phyloP scores from a whole-genome alignment of 1,139 yeast genomes.

The Pneumocystis jirovecii region DNA sequence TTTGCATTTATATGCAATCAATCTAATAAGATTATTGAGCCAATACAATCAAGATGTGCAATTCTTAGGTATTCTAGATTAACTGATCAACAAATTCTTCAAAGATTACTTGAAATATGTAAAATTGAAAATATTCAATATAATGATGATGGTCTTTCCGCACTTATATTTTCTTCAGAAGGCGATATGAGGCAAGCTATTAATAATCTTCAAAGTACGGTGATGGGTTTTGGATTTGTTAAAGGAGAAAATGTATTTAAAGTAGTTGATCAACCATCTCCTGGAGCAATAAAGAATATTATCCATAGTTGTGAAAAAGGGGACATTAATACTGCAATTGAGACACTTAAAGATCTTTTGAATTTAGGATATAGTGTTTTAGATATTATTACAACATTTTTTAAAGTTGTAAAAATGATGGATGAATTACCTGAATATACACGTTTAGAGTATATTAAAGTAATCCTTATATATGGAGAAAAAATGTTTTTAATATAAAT shows the following conservation, averaged over 20 bases:
- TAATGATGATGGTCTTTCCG: slow-evolving; percentile 83
- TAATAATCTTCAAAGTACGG: slow-evolving; percentile 84
- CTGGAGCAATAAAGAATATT: slow-evolving; percentile 67
- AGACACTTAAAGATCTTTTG: slow-evolving; percentile 58
- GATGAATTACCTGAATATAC: slow-evolving; percentile 44
- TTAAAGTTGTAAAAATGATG: slow-evolving; percentile 68
- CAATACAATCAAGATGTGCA: slow-evolving; percentile 93
- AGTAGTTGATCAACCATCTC: slow-evolving; percentile 95
- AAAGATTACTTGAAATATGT: slow-evolving; percentile 58
- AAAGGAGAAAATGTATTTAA: slow-evolving; percentile 84
- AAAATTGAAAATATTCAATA: slow-evolving; percentile 58
- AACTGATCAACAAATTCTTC: slow-evolving; percentile 69
- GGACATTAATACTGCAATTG: slow-evolving; percentile 56
- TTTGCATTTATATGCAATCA: slow-evolving; percentile 97
- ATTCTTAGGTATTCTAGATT: slow-evolving; percentile 71
- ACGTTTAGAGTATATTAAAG: slow-evolving; percentile 57
- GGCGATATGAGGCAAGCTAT: slow-evolving; percentile 99
- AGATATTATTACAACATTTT: slow-evolving; percentile 81
- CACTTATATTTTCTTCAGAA: slow-evolving; percentile 89
- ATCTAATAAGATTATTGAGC: slow-evolving; percentile 87
- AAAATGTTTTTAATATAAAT: not conserved
- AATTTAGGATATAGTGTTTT: slow-evolving; percentile 83
- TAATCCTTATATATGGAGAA: not conserved
- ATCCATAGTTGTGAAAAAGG: slow-evolving; percentile 37
- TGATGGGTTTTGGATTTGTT: slow-evolving; percentile 83